Base-by-base conservation (phyloP, 169 alveolate species). In the Pseudocohnilembus persalinus region DNA sequence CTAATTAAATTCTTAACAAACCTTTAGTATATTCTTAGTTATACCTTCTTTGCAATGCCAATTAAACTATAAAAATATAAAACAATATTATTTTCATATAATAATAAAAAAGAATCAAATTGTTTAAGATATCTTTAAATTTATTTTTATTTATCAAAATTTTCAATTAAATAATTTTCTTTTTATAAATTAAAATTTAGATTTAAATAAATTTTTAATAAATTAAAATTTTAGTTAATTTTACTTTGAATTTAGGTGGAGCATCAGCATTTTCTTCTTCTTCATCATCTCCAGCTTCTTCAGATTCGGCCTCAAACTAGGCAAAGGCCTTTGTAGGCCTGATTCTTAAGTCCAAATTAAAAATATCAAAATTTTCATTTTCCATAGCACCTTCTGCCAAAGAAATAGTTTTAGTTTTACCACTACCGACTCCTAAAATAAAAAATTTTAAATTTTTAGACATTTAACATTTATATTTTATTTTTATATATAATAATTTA, bases 371-470 rank as follows among this genome's bases (percentile, higher is more conserved):
- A 73, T 83, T 73, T 0, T 76, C 84, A 63, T 86, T 49, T 28
- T 33, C 77, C 27, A 79, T 74, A 30, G 77, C 83, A 25, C 82
- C 91, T 74, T 82, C 83, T 72, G 86, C 89, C 26, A 30, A 49
- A 16, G 85, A 81, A 1, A 88, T 82, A 73, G 79, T 32, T 78
- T 94, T 90, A 0, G 94, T 90, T 83, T 91, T 83, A 31, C 96
- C 96, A 74, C 94, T 92, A 35, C 98, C 98, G 0, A 97, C 93
- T n/a, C 97, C 97, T 81, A n/a, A n/a, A n/a, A n/a, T n/a, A n/a
- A n/a, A n/a, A n/a, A n/a, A n/a, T n/a, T n/a, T n/a, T n/a, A n/a
- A n/a, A n/a, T n/a, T n/a, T n/a, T n/a, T n/a, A n/a, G n/a, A n/a
- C n/a, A n/a, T n/a, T 87, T 88, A 64, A 35, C 63, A 0, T 20